Base-by-base conservation (phyloP, 192 early-diverging fungal genomes). In the Coemansia sp. region DNA sequence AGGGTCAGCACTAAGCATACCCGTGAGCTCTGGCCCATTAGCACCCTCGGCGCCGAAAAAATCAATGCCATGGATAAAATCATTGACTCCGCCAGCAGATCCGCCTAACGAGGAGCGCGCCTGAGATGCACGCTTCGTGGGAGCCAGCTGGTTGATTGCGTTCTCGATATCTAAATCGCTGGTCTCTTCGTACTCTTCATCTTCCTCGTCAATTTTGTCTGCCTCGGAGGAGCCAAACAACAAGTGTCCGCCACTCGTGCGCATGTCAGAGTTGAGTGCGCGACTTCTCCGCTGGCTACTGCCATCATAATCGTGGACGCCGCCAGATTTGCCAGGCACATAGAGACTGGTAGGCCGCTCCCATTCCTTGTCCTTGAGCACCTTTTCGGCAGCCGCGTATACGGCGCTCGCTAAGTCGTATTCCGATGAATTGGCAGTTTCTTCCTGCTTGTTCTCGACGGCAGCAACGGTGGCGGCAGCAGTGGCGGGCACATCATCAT, bases 351-450 rank as follows among this genome's bases (percentile, higher is more conserved):
- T 51, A 17, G 78, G 78, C 10, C 73, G 73, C 6, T 81, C 78
- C 78, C 78, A 81, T 55, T 73, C 70, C 71, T 81, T 76, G 70
- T 76, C 78, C 63, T 73, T 76, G 29, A 81, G 74, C 23, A 81
- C 78, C 39, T 73, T 72, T 23, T 81, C 74, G 11, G 78, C 78
- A 2, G 78, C 78, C 2, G 78, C 74, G 8, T 60, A 66, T 14
- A 81, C 78, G n/a, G 78, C 78, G 10, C 74, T 44, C 15, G 78
- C 78, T 19, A 81, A 61, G 38, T 76, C 78, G 46, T 60, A 69
- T 39, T 81, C 78, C 38, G 57, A 60, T 5, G 71, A 68, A 27
- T 10, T 51, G 2, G 34, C 63, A 9, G 45, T 45, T 7, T 53
- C 68, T 2, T 25, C 58, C 31, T 65, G 10, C 29, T 31, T 61